Base-by-base conservation (phyloP, 2,329 filamentous ascomycete species). In the Penicillium sp. region DNA sequence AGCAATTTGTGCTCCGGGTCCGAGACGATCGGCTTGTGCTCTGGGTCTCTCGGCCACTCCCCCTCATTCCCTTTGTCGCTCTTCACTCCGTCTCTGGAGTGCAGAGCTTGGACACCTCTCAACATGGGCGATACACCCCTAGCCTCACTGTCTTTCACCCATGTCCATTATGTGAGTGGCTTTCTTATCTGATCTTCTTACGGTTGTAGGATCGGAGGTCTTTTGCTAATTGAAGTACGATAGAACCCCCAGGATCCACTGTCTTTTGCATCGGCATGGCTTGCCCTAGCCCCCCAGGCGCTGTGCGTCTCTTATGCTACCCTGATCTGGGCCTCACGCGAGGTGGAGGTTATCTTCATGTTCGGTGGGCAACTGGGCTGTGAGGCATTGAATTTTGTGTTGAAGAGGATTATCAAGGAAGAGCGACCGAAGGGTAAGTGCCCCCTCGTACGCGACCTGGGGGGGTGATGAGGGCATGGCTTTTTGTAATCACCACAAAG, bases 341-440 rank as follows among this genome's bases (percentile, higher is more conserved):
- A 98, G 72, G 79, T 85, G 62, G 93, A 98, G 67, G 84, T 98
- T 38, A 72, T 84, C 39, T 78, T 97, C 59, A 90, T 95, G 82
- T 95, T 96, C 68, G 82, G 80, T 25, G 94, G 94, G 43, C 93
- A 98, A 70, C 81, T 97, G 69, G 83, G 79, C 43, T 97, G 91
- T 74, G 94, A 98, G 68, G 90, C 80, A 27, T 73, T 95, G 61
- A 98, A 98, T 71, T 95, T 94, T 69, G 72, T 77, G 3, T 76
- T 98, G 42, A 98, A 98, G 76, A 81, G 93, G 26, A 76, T 89
- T 53, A 91, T 98, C 67, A 93, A 91, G 65, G 89, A 97, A 69
- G 88, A 95, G 68, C 81, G 93, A 43, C 93, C 93, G 27, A 80
- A 77, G 53, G 85, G 85, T 81, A 85, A 76, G 77, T 69, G 5